Evolutionary conservation across 2,329 filamentous ascomycete species (phyloP), one percentile per base, ranked within the genome.

Genomic region (Epichloe gansuensis): DNA sequence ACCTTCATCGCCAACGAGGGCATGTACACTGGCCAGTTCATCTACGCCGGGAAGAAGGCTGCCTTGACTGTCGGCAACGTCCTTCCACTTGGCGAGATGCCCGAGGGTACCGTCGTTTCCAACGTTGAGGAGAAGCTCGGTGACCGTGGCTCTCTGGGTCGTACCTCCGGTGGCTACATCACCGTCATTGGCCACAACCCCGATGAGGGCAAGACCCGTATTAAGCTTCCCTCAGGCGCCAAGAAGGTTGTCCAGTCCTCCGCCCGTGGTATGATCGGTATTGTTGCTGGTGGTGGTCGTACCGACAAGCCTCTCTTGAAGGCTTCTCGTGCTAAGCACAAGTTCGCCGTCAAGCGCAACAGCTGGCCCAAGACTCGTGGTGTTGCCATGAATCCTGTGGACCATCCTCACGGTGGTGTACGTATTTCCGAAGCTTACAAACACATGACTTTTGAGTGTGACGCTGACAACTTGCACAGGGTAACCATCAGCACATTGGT

Each of bases 321-420:
- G 91, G 93, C 93, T 69, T 97, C 91, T 70, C 89, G 93, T 72
- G 93, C 93, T 70, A 98, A 97, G 89, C 91, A 97, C 74, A 98
- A 98, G 87, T 98, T 95, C 80, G 89, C 90, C 66, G 94, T 96
- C 80, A 98, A 98, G 89, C 89, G 93, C 73, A 97, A 98, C 89
- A 91, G 84, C 72, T 98, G 93, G 93, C 93, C 93, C 78, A 96
- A 95, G 88, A 98, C 93, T 82, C 91, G 93, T 93, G 93, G 93
- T 96, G 93, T 98, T 85, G 93, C 93, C 77, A 98, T 98, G 93
- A 98, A 98, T 81, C 93, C 93, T 68, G 93, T 98, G 70, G 93
- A 98, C 79, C 93, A 98, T 84, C 87, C 87, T 75, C 87, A 93
- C 85, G 87, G 87, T 87, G 87, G 85, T 88, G 78, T 80, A 80